Evolutionary conservation across 2,329 filamentous ascomycete species (phyloP), one percentile per base, ranked within the genome.

Genomic region (Aureobasidium namibiae): DNA sequence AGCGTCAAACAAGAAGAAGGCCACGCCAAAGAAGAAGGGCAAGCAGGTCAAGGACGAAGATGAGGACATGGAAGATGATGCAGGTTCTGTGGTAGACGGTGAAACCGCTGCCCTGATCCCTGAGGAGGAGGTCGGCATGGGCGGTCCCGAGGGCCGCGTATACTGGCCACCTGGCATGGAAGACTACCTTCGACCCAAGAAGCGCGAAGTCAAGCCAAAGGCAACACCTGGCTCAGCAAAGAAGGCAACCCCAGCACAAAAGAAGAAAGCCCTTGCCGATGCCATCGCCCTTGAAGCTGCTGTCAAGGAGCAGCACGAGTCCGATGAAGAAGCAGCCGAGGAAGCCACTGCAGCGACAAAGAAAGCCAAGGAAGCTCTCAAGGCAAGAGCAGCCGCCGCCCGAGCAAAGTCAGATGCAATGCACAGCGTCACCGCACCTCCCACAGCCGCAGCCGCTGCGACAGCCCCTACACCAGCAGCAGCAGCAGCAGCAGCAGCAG

Each of bases 111-210:
- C 70, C 6, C 56, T 77, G 7, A 74, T 94, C 0, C 76, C 80
- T 0, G 80, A 86, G 0, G 82, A 88, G 6, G 88, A 95, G 18
- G 76, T 94, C 13, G 86, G 84, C 2, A 96, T 96, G 92, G 92
- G 92, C 39, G 92, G 92, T 0, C 83, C 86, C 0, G 80, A 92
- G 26, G 79, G 85, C 50, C 79, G 92, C 42, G 92, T 96, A 0
- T 96, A 95, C 70, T 96, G 92, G 92, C 92, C 91, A 0, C 79
- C 84, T 1, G 89, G 89, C 0, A 90, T 91, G 84, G 92, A 96
- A 70, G 88, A 95, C 62, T 96, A 91, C 90, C 75, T 96, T 23
- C 80, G 86, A 59, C 90, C 91, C 0, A 86, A 82, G 72, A 96
- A 95, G 75, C 81, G 84, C 60, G 81, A 86, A 63, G 71, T 83